These are phyloP conservation scores for Sequoiadendron giganteum DNA, from an alignment of 75 land plant species.

Conservation along the genomic window DNA sequence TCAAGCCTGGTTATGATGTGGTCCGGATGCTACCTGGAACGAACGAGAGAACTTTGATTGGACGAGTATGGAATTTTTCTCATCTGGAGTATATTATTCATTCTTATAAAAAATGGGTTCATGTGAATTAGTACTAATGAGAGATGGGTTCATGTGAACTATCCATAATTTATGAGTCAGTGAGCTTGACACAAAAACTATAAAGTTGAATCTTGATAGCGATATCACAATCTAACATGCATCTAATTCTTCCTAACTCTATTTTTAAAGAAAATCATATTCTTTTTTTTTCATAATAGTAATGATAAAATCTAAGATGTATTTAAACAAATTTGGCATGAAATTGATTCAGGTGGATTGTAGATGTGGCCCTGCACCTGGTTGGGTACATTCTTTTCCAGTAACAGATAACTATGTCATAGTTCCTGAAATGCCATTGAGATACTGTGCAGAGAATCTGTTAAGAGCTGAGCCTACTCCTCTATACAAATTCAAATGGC, in stretches of 20 bases:
- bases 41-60: slow-evolving; percentile 66
- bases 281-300: neutral
- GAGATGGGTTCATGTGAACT: too few relatives aligned
- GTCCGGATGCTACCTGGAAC: slow-evolving; percentile 75
- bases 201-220: too few relatives aligned
- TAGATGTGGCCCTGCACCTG: slow-evolving; percentile 64
- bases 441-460: slow-evolving; percentile 64
- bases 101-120: too few relatives aligned
- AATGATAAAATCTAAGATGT: neutral
- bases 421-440: slow-evolving; percentile 81
- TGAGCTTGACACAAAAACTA: too few relatives aligned
- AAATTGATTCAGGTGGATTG: slow-evolving; percentile 43
- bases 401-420: slow-evolving; percentile 70
- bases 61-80: slow-evolving; percentile 24
- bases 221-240: too few relatives aligned
- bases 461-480: slow-evolving; percentile 72
- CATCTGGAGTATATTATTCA: too few relatives aligned
- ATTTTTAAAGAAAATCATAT: neutral
- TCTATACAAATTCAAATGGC: slow-evolving; percentile 82
- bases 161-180: too few relatives aligned
- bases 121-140: too few relatives aligned
- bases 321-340: neutral
- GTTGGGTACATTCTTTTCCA: slow-evolving; percentile 93
- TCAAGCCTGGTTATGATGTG: slow-evolving; percentile 67
- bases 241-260: too few relatives aligned